phyloP scores from a whole-genome alignment of 2,329 filamentous ascomycete species.

The Elsinoe arachidis region DNA sequence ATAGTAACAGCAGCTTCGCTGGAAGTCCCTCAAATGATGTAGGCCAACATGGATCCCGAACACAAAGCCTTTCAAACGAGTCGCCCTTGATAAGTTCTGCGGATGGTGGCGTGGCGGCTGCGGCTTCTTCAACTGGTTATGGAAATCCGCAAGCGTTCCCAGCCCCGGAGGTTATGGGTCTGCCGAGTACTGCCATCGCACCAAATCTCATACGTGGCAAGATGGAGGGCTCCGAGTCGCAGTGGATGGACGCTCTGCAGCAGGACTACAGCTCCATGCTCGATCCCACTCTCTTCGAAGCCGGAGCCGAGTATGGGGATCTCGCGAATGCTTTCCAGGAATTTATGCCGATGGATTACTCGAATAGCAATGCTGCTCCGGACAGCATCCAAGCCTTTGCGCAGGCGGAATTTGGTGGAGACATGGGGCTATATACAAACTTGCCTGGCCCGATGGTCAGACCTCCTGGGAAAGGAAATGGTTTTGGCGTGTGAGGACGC shows the following conservation, averaged over 20 bases:
- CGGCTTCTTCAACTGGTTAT: neutral
- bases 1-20: neutral
- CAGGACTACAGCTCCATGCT: constrained; percentile 10
- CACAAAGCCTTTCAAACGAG: neutral
- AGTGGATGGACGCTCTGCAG: constrained; percentile 8
- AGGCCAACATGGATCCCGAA: neutral
- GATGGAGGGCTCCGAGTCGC: neutral
- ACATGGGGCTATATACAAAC: constrained; percentile 1
- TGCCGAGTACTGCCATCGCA: neutral
- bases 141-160: neutral
- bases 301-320: neutral
- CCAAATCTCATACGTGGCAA: neutral
- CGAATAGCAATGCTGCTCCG: neutral
- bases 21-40: neutral
- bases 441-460: neutral
- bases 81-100: neutral
- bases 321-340: neutral
- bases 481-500: neutral
- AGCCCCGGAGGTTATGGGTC: neutral
- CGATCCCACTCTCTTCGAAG: constrained; percentile 8
- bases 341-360: neutral
- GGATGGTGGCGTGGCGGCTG: neutral
- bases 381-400: constrained; percentile 1
- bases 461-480: neutral
- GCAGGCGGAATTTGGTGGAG: neutral